Conservation (phyloP, 2,329 filamentous ascomycete genomes). For the Fulvia fulva region DNA sequence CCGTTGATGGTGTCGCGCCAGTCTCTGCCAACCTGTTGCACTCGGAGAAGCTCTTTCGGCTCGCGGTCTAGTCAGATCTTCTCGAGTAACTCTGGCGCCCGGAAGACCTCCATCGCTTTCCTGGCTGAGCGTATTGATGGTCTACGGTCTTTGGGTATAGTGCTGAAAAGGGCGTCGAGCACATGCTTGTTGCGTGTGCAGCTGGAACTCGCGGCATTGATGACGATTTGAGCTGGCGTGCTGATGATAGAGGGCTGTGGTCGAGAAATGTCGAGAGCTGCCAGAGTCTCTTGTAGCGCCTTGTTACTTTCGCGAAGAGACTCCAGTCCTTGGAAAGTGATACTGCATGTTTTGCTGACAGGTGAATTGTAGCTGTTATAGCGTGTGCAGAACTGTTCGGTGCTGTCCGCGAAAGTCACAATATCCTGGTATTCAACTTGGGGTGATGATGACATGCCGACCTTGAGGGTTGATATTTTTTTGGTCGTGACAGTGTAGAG, state of each 20-base stretch:
- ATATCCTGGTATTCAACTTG: neutral
- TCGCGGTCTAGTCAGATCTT: conserved; percentile 1
- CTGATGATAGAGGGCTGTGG: neutral
- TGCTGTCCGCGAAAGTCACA: too few relatives aligned
- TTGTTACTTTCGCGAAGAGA: neutral
- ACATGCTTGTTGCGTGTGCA: neutral
- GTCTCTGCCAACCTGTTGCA: neutral
- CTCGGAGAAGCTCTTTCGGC: neutral
- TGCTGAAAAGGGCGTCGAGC: neutral
- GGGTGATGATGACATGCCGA: neutral
- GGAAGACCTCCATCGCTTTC: neutral
- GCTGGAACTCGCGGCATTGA: neutral
- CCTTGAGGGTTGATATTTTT: too few relatives aligned
- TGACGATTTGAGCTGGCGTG: neutral
- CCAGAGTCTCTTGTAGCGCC: neutral
- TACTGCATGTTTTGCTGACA: neutral
- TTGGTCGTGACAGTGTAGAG: too few relatives aligned
- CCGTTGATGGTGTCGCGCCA: conserved; percentile 1
- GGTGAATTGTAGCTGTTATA: too few relatives aligned
- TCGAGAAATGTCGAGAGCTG: neutral
- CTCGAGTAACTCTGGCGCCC: conserved; percentile 10
- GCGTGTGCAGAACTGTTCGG: too few relatives aligned
- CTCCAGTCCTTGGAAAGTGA: neutral
- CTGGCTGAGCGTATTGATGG: neutral
- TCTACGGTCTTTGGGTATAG: neutral